Base-by-base conservation (phyloP, 257 asterid species). In the Sherardia arvensis region DNA sequence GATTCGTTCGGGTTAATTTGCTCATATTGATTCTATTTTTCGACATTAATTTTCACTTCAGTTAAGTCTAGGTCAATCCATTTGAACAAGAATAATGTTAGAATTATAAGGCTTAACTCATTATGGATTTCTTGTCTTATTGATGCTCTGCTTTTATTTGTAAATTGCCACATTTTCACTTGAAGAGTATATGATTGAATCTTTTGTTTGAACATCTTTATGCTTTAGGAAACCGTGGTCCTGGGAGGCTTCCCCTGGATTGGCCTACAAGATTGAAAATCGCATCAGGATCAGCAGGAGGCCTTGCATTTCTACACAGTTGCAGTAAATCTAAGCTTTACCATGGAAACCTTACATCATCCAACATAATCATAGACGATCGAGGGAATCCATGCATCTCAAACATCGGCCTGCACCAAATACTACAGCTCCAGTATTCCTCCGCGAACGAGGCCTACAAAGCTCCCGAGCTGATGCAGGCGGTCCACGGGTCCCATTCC, bases 191-290 rank as follows among this genome's bases (percentile, higher is more conserved):
- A 33, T 33, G 40, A 33, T 11, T 33, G 40, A 36, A 29, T 17
- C 0, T 58, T 30, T 6, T 58, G 43, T 5, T 58, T 1, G 40
- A 5, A 11, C 6, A 11, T 18, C 4, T 58, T 1, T 14, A 63
- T 53, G 12, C 11, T 51, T 29, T 15, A 62, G 81, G 81, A 36
- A 78, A 78, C 59, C 67, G 80, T 20, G 83, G 83, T 65, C 83
- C 83, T 0, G 80, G 80, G 71, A 75, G 80, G 66, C 72, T 78
- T 17, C 83, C 83, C 14, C 33, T 78, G 27, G 83, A 78, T 59
- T 78, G 83, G 83, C 43, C 71, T 8, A 71, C 69, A 54, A 75
- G 83, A n/a, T 20, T 75, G 40, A 78, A 29, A 33, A 47, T 68
- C 30, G 80, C 83, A 23, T 63, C 65, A 71, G 83, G 72, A 61